These are phyloP conservation scores for Papiliotrema laurentii DNA, from an alignment of 1,284 basidiomycete species.

Conservation along the genomic window DNA sequence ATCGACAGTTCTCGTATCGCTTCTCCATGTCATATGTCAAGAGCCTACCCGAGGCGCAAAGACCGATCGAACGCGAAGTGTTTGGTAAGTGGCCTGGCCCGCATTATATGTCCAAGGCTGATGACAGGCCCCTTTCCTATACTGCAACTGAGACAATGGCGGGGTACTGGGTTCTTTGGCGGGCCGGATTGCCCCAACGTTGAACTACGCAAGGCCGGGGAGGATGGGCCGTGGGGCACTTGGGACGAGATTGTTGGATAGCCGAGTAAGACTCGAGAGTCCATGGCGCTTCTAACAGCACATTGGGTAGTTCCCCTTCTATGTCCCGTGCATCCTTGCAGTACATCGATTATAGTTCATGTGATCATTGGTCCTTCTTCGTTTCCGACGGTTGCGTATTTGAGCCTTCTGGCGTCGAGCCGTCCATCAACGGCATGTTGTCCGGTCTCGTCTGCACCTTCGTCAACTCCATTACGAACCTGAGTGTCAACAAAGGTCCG, in stretches of 20 bases:
- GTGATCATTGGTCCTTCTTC: constrained; percentile 25
- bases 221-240: constrained; percentile 32
- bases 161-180: constrained; percentile 45
- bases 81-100: constrained; percentile 41
- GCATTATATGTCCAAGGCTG: too few relatives aligned
- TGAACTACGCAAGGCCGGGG: constrained; percentile 34
- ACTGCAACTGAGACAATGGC: constrained; percentile 38
- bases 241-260: constrained; percentile 34
- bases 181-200: constrained; percentile 46
- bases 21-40: constrained; percentile 45
- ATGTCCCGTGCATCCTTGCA: neutral
- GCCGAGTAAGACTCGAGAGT: too few relatives aligned
- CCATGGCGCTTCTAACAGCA: too few relatives aligned
- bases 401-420: neutral
- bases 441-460: constrained; percentile 37
- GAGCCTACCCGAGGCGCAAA: constrained; percentile 40
- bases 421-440: constrained; percentile 31
- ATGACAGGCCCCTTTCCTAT: constrained; percentile 42
- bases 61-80: constrained; percentile 47
- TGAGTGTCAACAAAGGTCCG: constrained; percentile 8
- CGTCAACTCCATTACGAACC: constrained; percentile 44
- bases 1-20: constrained; percentile 44
- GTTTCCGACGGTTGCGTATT: constrained; percentile 12
- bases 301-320: neutral
- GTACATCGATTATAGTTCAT: too few relatives aligned